phyloP scores from a whole-genome alignment of 2,329 filamentous ascomycete genomes.

The Lachnellula hyalina region DNA sequence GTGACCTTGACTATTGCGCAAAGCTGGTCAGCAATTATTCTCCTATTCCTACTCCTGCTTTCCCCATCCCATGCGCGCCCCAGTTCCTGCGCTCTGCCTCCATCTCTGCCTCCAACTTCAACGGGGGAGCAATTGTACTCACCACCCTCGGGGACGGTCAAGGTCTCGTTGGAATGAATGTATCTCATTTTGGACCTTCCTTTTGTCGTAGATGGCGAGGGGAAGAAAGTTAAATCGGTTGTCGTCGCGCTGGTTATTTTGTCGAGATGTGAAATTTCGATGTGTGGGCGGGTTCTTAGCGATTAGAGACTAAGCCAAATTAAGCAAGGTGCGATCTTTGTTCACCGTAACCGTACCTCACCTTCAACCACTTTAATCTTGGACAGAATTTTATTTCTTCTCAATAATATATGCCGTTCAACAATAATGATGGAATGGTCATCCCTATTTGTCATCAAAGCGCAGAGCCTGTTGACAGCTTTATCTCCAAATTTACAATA shows the following conservation, averaged over 20 bases:
- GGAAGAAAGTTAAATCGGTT: constrained; percentile 1
- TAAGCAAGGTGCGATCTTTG: no score
- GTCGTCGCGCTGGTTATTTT: no score
- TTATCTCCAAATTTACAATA: no score
- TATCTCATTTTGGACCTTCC: constrained; percentile 84
- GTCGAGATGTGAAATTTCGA: background rate
- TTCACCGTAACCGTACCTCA: no score
- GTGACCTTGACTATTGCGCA: constrained; percentile 77
- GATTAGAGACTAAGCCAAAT: background rate
- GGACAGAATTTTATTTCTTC: no score
- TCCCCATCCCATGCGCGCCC: background rate
- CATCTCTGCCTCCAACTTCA: no score
- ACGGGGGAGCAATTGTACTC: constrained; percentile 42
- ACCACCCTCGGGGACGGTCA: constrained; percentile 96
- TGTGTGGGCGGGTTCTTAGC: background rate
- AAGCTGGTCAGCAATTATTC: constrained; percentile 32
- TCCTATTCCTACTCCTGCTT: background rate
- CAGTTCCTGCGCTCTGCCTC: background rate
- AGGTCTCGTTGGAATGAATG: constrained; percentile 96
- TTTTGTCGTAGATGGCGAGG: constrained; percentile 25
- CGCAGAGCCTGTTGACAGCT: no score
- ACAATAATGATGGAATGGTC: no score
- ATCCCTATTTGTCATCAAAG: no score
- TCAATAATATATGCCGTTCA: no score
- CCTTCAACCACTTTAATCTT: no score